Evolutionary conservation across 352 stramenopile species (phyloP).

Genomic region (Globisporangium nodosum): DNA sequence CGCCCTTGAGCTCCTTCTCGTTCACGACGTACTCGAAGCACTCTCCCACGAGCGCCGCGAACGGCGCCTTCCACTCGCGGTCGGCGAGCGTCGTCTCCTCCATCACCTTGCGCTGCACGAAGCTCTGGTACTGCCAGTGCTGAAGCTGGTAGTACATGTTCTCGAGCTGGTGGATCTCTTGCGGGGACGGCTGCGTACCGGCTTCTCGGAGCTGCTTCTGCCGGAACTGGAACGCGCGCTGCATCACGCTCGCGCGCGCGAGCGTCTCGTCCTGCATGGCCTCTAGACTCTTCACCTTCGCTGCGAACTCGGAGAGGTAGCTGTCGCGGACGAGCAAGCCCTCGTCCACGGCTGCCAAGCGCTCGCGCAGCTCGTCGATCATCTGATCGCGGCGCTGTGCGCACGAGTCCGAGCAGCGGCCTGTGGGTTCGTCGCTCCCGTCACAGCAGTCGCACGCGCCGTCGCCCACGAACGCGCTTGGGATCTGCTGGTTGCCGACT

Average conservation of each 20-base stretch:
- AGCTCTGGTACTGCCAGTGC: constrained; percentile 39
- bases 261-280: constrained; percentile 21
- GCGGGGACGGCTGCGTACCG: constrained; percentile 12
- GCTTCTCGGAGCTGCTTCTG: constrained; percentile 19
- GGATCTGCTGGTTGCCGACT: constrained; percentile 25
- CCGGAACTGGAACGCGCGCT: constrained; percentile 24
- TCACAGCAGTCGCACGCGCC: constrained; percentile 98
- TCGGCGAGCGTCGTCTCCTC: constrained; percentile 40
- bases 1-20: constrained; percentile 72
- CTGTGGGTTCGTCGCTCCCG: constrained; percentile 86
- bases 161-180: constrained; percentile 33
- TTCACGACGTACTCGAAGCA: constrained; percentile 66
- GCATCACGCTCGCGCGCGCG: constrained; percentile 11
- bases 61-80: constrained; percentile 35
- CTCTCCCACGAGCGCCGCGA: constrained; percentile 45
- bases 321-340: constrained; percentile 16
- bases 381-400: constrained; percentile 12
- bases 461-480: constrained; percentile 78
- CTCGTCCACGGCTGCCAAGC: constrained; percentile 18
- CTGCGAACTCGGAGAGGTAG: constrained; percentile 20
- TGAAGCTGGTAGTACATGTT: constrained; percentile 44
- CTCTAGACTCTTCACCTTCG: constrained; percentile 21
- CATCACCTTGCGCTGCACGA: constrained; percentile 42
- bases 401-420: constrained; percentile 40
- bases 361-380: constrained; percentile 16